Base-by-base conservation (phyloP, 306 rosid species). In the Psophocarpus tetragonolobus region DNA sequence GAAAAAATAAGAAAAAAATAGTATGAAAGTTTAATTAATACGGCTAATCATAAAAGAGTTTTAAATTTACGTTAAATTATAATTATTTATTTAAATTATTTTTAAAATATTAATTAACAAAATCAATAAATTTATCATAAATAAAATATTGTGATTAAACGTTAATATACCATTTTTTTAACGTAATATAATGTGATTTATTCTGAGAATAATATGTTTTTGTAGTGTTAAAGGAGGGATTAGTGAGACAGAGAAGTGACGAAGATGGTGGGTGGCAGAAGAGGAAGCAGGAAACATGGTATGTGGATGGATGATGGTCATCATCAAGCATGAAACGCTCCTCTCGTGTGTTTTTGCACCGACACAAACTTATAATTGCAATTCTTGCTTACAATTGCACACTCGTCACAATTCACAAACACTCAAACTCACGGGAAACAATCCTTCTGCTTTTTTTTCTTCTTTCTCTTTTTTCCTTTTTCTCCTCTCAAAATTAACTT, bases 261-360 rank as follows among this genome's bases (percentile, higher is more conserved):
- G 3, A 48, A 48, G 54, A 17, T n/a, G 18, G 2, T 12, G 1
- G 20, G 3, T 2, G 20, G 20, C 32, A 50, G 57, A 0, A 11
- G 57, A 18, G 26, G 24, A n/a, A 2, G 0, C 23, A 50, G 26
- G 18, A 45, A 45, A 45, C 24, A 50, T 7, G 23, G 53, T 38
- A 3, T 44, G 61, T 75, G 80, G 71, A 66, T 66, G 14, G 1
- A 39, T 23, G 27, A 67, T 71, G 18, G 20, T 32, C 21, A 58
- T 6, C 36, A 72, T 15, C 14, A 32, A 57, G 58, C 71, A 51
- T 4, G 24, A 72, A 80, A 72, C 69, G 76, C 33, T 53, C 50
- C 44, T 73, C 81, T 66, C 58, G 73, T 64, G 73, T 64, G 65
- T 15, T 14, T 64, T 64, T 62, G 33, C 81, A 76, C 81, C 81